Percentiles rank a stretch among this genome's conserved stretches.
phyloP scores from a whole-genome alignment of 257 asterid genomes.

The Hygrophila difformis region DNA sequence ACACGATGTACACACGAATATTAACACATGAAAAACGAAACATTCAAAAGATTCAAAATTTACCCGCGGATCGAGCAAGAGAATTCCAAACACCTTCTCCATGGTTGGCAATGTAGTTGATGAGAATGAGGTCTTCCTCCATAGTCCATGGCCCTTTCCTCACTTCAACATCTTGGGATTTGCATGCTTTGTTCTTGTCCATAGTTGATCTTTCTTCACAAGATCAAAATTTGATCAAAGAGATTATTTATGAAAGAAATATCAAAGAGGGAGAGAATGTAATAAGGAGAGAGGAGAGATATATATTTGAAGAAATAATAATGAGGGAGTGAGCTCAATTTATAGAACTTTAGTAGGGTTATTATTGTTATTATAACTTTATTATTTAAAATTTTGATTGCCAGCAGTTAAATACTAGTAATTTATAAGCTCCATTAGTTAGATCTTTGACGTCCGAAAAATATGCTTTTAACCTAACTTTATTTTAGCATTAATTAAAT shows the following conservation, averaged over 20 bases:
- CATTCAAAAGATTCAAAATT: background rate
- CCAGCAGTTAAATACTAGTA: no score
- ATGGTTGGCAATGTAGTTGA: constrained; percentile 87
- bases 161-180: constrained; percentile 73
- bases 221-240: no score
- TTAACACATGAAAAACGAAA: background rate
- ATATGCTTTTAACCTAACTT: no score
- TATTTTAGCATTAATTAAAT: no score
- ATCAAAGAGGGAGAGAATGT: background rate
- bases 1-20: background rate
- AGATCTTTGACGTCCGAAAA: no score
- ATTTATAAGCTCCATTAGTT: no score
- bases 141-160: constrained; percentile 99
- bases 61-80: constrained; percentile 89
- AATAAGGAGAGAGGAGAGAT: background rate
- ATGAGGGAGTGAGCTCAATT: no score
- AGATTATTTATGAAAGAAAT: background rate
- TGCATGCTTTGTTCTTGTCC: constrained; percentile 62
- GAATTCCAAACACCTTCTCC: constrained; percentile 99
- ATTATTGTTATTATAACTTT: background rate
- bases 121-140: constrained; percentile 95
- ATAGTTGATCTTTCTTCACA: constrained; percentile 9
- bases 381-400: no score
- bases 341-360: no score
- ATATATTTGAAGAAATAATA: no score